phyloP scores from a whole-genome alignment of 139 green algal species.

The Picochlorum sp. region DNA sequence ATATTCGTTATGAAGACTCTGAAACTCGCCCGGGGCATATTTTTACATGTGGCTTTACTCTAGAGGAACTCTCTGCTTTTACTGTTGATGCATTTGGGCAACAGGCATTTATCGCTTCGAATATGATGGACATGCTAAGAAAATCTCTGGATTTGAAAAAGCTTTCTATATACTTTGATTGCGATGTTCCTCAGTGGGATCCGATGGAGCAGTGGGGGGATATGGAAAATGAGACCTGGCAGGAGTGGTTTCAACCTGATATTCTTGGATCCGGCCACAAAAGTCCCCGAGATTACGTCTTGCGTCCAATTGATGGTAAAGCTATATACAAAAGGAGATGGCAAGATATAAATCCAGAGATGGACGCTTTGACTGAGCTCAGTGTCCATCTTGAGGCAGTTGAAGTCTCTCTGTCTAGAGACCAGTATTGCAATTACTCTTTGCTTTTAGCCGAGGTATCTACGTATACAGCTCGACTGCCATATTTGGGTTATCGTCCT shows the following conservation, averaged over 20 bases:
- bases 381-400: conserved; percentile 31
- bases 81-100: conserved; percentile 74
- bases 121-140: conserved; percentile 61
- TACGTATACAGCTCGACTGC: conserved; percentile 31
- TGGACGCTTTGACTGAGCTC: conserved; percentile 20
- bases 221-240: conserved; percentile 48
- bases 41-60: conserved; percentile 61
- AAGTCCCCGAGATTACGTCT: conserved; percentile 34
- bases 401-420: conserved; percentile 17
- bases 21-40: conserved; percentile 34
- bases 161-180: conserved; percentile 75
- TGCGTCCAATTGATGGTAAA: conserved; percentile 49
- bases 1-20: conserved; percentile 65
- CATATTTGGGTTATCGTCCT: conserved; percentile 48
- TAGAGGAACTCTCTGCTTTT: conserved; percentile 63
- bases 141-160: conserved; percentile 62
- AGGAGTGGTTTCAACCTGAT: conserved; percentile 54
- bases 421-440: conserved; percentile 63
- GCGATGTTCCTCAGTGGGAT: conserved; percentile 31
- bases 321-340: conserved; percentile 46
- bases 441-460: conserved; percentile 58
- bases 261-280: conserved; percentile 6
- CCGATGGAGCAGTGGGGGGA: conserved; percentile 32
- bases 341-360: conserved; percentile 22
- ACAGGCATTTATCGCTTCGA: conserved; percentile 64